Base-by-base conservation (phyloP, 257 asterid species). In the Echium plantagineum region DNA sequence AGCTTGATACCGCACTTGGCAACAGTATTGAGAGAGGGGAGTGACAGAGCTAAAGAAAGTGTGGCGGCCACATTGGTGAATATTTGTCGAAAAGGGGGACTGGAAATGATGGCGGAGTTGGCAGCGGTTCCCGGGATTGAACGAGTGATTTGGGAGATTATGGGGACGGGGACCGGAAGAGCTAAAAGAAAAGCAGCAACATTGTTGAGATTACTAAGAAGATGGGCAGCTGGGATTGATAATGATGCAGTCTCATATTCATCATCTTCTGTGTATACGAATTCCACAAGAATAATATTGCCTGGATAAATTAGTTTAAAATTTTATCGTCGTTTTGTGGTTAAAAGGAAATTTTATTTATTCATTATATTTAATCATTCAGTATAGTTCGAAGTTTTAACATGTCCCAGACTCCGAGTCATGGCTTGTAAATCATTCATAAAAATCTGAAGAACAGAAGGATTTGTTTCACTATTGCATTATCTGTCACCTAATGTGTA, bases 181-280 rank as follows among this genome's bases (percentile, higher is more conserved):
- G 89, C 71, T 0, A 72, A 87, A 69, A 71, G 95, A 71, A 89
- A 89, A 75, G 95, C 95, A 24, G 87, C 87, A 17, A 71, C 86
- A 6, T 65, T 89, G 86, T 67, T 89, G 76, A 77, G 94, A 80
- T 74, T 86, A 38, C 69, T 89, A 32, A 80, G 94, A 78, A 82
- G 97, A 79, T 89, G 97, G 97, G 95, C 91, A 0, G 90, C 87
- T 8, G 94, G 94, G 7, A 52, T 80, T 5, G 80, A 80, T 21
- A 87, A 80, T 30, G 83, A 78, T 60, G 79, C 28, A 21, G 22
- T 30, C 9, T 30, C 59, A 9, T 55, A 55, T 55, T 66, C 59
- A 55, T 10, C 47, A 35, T 35, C 47, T 35, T 19, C 24, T 21
- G 16, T 21, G 8, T 20, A 55, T 7, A 55, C 21, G 32, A 21